Evolutionary conservation across 176 grass and related monocot species (phyloP), one percentile per base, ranked within the genome.

Genomic region (Cocos nucifera): DNA sequence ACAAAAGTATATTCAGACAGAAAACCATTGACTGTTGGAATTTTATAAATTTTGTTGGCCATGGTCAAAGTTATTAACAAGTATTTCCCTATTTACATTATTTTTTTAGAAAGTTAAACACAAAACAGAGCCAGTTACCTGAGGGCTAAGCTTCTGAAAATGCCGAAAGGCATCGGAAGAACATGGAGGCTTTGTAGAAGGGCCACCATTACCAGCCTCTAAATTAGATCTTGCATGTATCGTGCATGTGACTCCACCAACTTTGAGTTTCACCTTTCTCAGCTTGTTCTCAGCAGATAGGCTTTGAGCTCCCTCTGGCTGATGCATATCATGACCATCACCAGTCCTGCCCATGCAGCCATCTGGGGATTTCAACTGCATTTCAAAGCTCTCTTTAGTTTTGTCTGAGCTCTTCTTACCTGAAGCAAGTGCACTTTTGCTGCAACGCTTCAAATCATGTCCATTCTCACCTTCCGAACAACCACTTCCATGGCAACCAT

Each of bases 181-280:
- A 30, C 58, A 5, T 17, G 25, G 25, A 18, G 27, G 27, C 58
- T 61, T 61, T 6, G 27, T 27, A 16, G n/a, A 32, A 56, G 52
- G 24, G 26, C 61, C 74, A 50, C 56, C 54, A 6, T 67, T 66
- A 51, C 49, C 78, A 0, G 25, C 58, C 25, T 85, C 84, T 28
- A 54, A 53, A 62, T 20, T 28, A 5, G 59, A 56, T 60, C 86
- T 90, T 1, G 83, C 64, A 78, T 76, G 83, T 32, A 78, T 53
- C 5, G 76, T 80, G 17, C 76, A 73, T 19, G 70, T 86, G 49
- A 95, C 67, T 57, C 85, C 89, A 30, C 79, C 79, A 70, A 96
- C 73, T 67, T 90, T 96, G 30, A 96, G 74, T 69, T 87, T 96
- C 26, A 96, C 81, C 69, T 78, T 91, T 57, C 78, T 88, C 55